These are phyloP conservation scores for Rhizophagus clarus DNA, from an alignment of 192 early-diverging fungal genomes.

Conservation along the genomic window DNA sequence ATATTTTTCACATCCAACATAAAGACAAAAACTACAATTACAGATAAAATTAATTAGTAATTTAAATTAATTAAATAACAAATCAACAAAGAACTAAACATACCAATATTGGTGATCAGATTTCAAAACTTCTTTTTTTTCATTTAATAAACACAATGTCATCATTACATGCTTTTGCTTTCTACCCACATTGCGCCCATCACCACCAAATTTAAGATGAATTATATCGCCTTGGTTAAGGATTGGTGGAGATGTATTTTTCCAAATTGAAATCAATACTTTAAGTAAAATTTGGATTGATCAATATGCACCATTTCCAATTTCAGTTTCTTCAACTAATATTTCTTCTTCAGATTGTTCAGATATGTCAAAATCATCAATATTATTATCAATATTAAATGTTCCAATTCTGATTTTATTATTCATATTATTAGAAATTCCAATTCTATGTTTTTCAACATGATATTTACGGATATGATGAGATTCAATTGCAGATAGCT, in stretches of 20 bases:
- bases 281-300: neutral
- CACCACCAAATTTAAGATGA: neutral
- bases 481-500: neutral
- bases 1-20: neutral
- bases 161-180: constrained; percentile 10
- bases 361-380: neutral
- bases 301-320: neutral
- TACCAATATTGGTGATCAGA: constrained; percentile 10
- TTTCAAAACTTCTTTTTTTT: neutral
- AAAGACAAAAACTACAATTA: constrained; percentile 4
- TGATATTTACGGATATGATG: neutral
- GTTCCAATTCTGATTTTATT: too few relatives aligned
- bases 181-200: neutral
- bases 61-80: neutral
- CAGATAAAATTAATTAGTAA: neutral
- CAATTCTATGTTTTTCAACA: neutral
- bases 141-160: neutral
- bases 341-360: neutral
- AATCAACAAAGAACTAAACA: neutral
- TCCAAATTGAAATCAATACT: constrained; percentile 1
- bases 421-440: neutral
- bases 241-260: neutral
- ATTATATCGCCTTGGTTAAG: neutral
- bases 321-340: neutral
- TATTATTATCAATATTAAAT: neutral